phyloP scores from a whole-genome alignment of 2,329 filamentous ascomycete genomes.

The Colletotrichum viniferum region DNA sequence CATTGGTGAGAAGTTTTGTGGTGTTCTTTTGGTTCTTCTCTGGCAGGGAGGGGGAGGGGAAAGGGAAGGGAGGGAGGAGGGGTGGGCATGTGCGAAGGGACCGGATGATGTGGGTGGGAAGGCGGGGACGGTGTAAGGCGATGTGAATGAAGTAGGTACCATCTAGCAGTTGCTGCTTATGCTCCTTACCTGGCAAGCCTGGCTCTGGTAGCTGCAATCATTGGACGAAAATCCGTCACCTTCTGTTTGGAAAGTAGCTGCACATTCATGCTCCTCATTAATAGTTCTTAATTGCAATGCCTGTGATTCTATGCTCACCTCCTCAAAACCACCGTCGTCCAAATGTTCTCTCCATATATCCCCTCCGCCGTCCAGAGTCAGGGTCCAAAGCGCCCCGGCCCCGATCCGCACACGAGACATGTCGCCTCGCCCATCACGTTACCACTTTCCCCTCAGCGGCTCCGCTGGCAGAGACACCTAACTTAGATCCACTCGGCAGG shows the following conservation, averaged over 20 bases:
- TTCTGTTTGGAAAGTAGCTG: not conserved
- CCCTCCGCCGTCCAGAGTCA: not conserved
- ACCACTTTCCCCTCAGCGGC: not conserved
- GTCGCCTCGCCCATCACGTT: not conserved
- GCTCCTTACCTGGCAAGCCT: not conserved
- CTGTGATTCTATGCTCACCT: not conserved
- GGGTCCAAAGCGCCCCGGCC: not conserved
- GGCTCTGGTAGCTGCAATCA: not conserved
- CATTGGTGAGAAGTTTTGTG: conserved; percentile 8
- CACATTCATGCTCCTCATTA: not conserved
- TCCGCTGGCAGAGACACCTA: not conserved
- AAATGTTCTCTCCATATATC: not conserved
- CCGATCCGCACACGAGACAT: not conserved
- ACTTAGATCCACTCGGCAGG: not conserved
- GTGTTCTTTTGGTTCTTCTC: not conserved
- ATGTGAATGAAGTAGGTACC: not conserved
- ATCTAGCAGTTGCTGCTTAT: not conserved
- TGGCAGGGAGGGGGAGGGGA: not conserved
- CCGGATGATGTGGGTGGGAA: conserved; percentile 2
- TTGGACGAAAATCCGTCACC: not conserved
- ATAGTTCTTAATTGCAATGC: not conserved
- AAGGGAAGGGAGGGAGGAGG: not conserved
- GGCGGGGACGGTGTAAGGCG: not conserved
- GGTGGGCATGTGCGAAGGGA: not conserved
- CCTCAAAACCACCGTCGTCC: not conserved